Conservation (phyloP, 768 basidiomycete species). For the Hypsizygus marmoreus region DNA sequence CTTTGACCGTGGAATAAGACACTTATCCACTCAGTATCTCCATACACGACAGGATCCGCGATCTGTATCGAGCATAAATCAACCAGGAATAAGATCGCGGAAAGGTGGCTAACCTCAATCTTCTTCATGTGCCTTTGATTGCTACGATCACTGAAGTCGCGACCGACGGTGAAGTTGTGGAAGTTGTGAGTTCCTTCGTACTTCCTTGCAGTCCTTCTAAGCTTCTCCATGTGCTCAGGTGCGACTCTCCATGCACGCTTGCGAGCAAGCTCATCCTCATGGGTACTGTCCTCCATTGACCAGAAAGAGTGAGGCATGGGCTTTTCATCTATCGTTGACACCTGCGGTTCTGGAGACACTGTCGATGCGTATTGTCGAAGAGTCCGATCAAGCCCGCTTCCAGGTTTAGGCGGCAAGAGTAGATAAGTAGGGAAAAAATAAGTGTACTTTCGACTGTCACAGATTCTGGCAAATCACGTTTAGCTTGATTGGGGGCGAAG, state of each 20-base stretch:
- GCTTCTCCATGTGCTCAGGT: conserved; percentile 49
- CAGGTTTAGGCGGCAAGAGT: conserved; percentile 86
- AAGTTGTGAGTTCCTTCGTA: conserved; percentile 95
- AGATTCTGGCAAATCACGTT: conserved; percentile 53
- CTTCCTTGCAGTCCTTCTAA: conserved; percentile 58
- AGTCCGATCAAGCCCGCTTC: conserved; percentile 55
- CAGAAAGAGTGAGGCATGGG: conserved; percentile 62
- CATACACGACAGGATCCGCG: conserved; percentile 84
- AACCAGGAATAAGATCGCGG: neutral
- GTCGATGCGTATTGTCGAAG: conserved; percentile 36
- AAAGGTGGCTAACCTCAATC: conserved; percentile 59
- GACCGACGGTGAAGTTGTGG: conserved; percentile 93
- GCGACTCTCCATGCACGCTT: conserved; percentile 74
- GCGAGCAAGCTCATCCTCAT: conserved; percentile 60
- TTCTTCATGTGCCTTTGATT: conserved; percentile 87
- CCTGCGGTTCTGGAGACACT: conserved; percentile 22
- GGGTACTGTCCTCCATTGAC: conserved; percentile 42
- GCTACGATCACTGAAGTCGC: conserved; percentile 81
- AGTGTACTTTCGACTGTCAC: conserved; percentile 96
- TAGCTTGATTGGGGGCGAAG: too few species aligned
- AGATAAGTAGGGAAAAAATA: conserved; percentile 96
- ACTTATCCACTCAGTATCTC: conserved; percentile 93
- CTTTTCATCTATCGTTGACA: conserved; percentile 14
- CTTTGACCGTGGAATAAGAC: conserved; percentile 95
- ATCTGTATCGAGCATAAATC: conserved; percentile 44